Conservation (phyloP, 116 monocot species). For the Cymodocea nodosa region DNA sequence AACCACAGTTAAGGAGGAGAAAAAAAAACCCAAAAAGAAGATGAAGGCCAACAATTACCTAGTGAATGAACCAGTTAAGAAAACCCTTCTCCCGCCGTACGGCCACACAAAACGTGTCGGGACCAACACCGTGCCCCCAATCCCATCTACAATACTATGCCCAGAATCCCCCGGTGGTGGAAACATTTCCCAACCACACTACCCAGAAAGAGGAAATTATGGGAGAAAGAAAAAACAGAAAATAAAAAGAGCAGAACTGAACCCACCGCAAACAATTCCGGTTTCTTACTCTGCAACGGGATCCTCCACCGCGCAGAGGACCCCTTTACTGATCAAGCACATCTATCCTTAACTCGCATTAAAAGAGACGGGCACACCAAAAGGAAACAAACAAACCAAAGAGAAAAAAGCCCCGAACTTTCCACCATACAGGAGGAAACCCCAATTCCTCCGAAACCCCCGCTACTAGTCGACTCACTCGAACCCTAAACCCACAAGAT, state of each 20-base stretch:
- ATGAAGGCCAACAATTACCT: slow-evolving; percentile 24
- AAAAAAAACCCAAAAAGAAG: not conserved
- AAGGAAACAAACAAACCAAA: not conserved
- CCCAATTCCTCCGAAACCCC: not conserved
- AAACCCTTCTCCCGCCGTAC: slow-evolving; percentile 64
- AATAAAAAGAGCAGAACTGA: not conserved
- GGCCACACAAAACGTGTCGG: slow-evolving; percentile 75
- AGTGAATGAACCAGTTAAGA: slow-evolving; percentile 56
- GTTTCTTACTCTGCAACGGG: slow-evolving; percentile 24
- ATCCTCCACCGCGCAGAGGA: slow-evolving; percentile 60
- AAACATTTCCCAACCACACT: slow-evolving; percentile 37
- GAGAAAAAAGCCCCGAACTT: not conserved
- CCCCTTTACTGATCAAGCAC: slow-evolving; percentile 37
- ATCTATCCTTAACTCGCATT: slow-evolving; percentile 7
- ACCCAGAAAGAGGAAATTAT: slow-evolving; percentile 1
- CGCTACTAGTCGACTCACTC: no score
- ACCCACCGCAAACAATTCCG: slow-evolving; percentile 7
- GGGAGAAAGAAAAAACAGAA: not conserved
- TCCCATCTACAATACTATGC: slow-evolving; percentile 5
- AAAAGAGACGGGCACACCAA: not conserved
- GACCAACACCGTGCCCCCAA: slow-evolving; percentile 15
- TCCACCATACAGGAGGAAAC: not conserved
- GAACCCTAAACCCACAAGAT: no score
- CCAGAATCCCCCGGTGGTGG: slow-evolving; percentile 31
- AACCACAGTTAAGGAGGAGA: not conserved